phyloP scores from a whole-genome alignment of 768 basidiomycete genomes.

The Tylopilus felleus region DNA sequence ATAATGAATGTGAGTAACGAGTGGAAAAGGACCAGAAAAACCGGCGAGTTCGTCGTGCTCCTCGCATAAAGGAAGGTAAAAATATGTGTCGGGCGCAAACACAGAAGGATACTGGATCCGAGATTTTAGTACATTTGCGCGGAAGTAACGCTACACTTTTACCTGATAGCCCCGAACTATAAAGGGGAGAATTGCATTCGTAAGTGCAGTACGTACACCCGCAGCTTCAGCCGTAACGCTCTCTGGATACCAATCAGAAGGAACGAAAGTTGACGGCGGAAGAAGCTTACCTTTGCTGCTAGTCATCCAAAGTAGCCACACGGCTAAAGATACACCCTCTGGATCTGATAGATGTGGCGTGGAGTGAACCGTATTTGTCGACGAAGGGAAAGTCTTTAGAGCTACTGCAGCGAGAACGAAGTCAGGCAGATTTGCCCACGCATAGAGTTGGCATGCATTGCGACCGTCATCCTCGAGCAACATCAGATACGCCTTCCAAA shows the following conservation, averaged over 20 bases:
- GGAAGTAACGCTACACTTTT: constrained; percentile 5
- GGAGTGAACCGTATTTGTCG: neutral
- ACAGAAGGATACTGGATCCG: constrained; percentile 37
- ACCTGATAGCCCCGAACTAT: constrained; percentile 43
- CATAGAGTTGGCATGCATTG: constrained; percentile 42
- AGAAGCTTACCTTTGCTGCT: constrained; percentile 35
- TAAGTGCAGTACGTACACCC: constrained; percentile 25
- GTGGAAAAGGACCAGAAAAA: constrained; percentile 34
- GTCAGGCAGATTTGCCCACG: constrained; percentile 38
- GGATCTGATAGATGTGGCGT: constrained; percentile 29
- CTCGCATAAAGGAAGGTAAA: constrained; percentile 38
- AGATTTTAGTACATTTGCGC: constrained; percentile 4
- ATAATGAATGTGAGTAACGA: constrained; percentile 35
- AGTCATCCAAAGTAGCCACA: constrained; percentile 50
- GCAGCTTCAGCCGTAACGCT: constrained; percentile 31
- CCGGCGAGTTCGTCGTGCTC: constrained; percentile 21
- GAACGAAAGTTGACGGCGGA: neutral
- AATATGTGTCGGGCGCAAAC: constrained; percentile 44
- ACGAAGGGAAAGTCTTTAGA: constrained; percentile 8
- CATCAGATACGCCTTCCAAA: constrained; percentile 57
- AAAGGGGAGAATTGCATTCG: constrained; percentile 37
- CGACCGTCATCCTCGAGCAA: constrained; percentile 49
- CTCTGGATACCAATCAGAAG: constrained; percentile 29
- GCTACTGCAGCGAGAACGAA: constrained; percentile 22
- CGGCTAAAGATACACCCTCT: constrained; percentile 36